Conservation (phyloP, 257 asterid species). For the Forsythia suspensa region DNA sequence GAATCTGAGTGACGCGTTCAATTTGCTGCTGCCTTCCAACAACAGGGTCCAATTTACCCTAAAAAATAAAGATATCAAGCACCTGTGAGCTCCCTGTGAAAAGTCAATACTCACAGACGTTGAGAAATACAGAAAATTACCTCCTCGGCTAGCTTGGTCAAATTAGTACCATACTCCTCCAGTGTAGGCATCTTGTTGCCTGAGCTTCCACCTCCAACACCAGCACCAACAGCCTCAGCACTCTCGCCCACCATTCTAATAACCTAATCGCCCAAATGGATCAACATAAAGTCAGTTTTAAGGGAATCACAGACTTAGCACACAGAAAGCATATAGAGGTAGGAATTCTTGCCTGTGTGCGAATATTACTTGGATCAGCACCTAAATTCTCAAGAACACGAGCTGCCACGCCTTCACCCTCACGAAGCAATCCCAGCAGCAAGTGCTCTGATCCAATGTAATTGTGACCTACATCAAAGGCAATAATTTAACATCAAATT, state of each 20-base stretch:
- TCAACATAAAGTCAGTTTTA: not conserved
- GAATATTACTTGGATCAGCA: conserved; percentile 55
- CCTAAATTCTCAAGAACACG: conserved; percentile 60
- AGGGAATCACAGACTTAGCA: not conserved
- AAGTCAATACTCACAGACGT: not conserved
- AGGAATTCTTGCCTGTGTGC: conserved; percentile 42
- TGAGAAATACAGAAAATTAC: not conserved
- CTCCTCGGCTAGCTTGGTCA: conserved; percentile 36
- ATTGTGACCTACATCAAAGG: conserved; percentile 45
- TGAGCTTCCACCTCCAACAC: conserved; percentile 44
- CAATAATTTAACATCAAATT: conserved; percentile 1
- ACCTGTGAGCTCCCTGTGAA: not conserved
- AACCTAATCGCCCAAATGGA: conserved; percentile 27
- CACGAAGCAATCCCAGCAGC: conserved; percentile 45
- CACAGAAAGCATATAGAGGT: not conserved
- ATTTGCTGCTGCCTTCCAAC: conserved; percentile 44
- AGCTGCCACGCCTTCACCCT: conserved; percentile 65
- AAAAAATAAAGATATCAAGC: not conserved
- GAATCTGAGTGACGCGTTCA: conserved; percentile 40
- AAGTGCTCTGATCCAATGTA: conserved; percentile 67
- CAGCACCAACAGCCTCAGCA: conserved; percentile 49
- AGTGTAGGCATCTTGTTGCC: conserved; percentile 55
- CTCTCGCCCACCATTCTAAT: conserved; percentile 58
- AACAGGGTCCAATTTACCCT: conserved; percentile 46
- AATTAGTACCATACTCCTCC: conserved; percentile 44